These are phyloP conservation scores for Umbelopsis isabellina DNA, from an alignment of 192 early-diverging fungal genomes.

Conservation along the genomic window DNA sequence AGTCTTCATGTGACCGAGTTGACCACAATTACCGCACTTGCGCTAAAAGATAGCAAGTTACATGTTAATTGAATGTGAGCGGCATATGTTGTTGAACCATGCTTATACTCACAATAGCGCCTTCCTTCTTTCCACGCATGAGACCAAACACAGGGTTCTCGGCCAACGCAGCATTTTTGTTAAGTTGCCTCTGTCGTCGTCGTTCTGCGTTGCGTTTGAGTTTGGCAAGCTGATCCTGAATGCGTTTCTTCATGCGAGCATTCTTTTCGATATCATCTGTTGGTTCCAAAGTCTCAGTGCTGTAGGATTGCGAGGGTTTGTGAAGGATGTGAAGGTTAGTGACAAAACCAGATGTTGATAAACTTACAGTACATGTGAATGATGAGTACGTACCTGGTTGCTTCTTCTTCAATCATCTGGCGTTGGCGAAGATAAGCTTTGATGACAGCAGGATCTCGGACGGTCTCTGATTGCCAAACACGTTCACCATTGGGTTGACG, in stretches of 20 bases:
- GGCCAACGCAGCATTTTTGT: conserved; percentile 46
- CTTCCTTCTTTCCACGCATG: conserved; percentile 66
- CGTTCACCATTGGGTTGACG: conserved; percentile 61
- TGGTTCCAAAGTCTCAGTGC: conserved; percentile 53
- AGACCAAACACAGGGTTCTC: conserved; percentile 48
- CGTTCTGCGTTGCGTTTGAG: conserved; percentile 69
- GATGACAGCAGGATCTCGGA: conserved; percentile 82
- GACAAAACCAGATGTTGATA: no score
- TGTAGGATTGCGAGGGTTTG: neutral
- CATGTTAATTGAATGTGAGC: neutral
- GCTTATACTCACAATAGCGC: conserved; percentile 43
- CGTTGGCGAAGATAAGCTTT: conserved; percentile 90
- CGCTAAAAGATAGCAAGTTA: conserved; percentile 43
- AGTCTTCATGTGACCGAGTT: conserved; percentile 87
- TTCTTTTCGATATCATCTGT: conserved; percentile 64
- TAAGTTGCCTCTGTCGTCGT: conserved; percentile 53
- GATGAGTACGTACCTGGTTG: conserved; percentile 30
- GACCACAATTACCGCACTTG: conserved; percentile 79
- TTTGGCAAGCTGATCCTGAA: conserved; percentile 62
- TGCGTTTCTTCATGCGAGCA: conserved; percentile 59
- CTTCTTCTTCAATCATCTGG: conserved; percentile 75
- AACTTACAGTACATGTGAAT: neutral
- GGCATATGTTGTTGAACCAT: neutral
- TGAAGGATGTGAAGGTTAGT: no score
- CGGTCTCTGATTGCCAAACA: conserved; percentile 78